These are phyloP conservation scores for Copromyces sp. DNA, from an alignment of 495 filamentous ascomycete genomes.

Conservation along the genomic window DNA sequence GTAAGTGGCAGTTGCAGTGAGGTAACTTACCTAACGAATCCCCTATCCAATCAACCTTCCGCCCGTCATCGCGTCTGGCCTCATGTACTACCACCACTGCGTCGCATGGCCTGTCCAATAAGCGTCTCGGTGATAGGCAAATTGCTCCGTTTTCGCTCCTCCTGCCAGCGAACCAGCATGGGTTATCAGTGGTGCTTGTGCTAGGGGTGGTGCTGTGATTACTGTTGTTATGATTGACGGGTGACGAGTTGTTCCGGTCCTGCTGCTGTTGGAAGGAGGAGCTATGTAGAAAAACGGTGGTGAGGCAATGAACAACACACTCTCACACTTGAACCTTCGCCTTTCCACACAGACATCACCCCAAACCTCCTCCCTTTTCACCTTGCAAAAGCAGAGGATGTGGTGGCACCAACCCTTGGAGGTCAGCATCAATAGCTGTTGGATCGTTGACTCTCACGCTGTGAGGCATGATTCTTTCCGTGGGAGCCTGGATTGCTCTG, in stretches of 20 bases:
- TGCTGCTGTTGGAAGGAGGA: neutral
- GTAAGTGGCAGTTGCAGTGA: neutral
- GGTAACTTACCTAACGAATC: neutral
- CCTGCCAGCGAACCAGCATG: slow-evolving; percentile 30
- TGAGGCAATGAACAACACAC: neutral
- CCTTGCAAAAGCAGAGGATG: neutral
- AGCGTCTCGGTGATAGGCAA: slow-evolving; percentile 31
- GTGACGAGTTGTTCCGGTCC: neutral
- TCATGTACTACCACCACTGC: neutral
- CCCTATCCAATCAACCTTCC: neutral
- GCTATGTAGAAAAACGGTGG: neutral
- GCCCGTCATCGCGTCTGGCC: neutral
- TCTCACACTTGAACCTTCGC: neutral
- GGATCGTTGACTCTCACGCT: slow-evolving; percentile 3
- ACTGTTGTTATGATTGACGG: neutral
- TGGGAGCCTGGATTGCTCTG: neutral
- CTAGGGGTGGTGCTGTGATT: neutral
- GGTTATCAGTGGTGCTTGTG: neutral
- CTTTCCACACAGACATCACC: neutral
- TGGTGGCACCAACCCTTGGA: slow-evolving; percentile 10
- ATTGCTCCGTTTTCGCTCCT: slow-evolving; percentile 24
- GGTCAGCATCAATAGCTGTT: neutral
- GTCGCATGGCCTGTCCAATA: neutral
- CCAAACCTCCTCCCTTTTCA: neutral
- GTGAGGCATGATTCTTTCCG: slow-evolving; percentile 12